phyloP scores from a whole-genome alignment of 129 eudicot species.

The Pulicaria dysenterica region DNA sequence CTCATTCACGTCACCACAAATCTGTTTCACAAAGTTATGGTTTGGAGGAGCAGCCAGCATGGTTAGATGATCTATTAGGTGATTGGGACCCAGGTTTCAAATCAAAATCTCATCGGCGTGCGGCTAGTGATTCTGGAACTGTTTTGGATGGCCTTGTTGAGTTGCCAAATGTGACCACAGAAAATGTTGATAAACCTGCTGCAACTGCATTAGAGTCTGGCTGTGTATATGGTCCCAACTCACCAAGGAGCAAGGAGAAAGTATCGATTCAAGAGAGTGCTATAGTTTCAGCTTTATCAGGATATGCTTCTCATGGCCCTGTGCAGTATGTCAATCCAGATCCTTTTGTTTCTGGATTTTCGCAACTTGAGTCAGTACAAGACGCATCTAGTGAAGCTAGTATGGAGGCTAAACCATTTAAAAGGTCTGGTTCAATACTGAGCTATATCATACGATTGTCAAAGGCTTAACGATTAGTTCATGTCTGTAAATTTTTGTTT shows the following conservation, averaged over 20 bases:
- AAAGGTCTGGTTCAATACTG: slow-evolving; percentile 50
- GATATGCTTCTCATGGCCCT: slow-evolving; percentile 49
- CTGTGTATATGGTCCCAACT: slow-evolving; percentile 76
- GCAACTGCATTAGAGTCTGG: slow-evolving; percentile 44
- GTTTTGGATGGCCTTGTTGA: slow-evolving; percentile 41
- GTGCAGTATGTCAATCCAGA: slow-evolving; percentile 43
- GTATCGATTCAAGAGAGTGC: slow-evolving; percentile 45
- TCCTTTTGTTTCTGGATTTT: slow-evolving; percentile 37
- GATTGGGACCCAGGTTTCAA: slow-evolving; percentile 51
- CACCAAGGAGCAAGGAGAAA: slow-evolving; percentile 63
- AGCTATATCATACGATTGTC: background rate
- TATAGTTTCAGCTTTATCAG: slow-evolving; percentile 67
- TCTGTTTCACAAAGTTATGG: slow-evolving; percentile 52
- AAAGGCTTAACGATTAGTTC: background rate
- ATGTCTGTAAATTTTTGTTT: slow-evolving; percentile 13
- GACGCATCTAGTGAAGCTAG: slow-evolving; percentile 41
- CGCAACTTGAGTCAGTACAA: slow-evolving; percentile 34
- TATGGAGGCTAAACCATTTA: slow-evolving; percentile 42
- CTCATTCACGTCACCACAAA: slow-evolving; percentile 37
- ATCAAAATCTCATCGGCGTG: slow-evolving; percentile 39
- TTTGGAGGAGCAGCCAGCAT: slow-evolving; percentile 63
- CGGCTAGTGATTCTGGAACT: slow-evolving; percentile 63
- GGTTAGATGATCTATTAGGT: slow-evolving; percentile 71
- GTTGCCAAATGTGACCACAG: slow-evolving; percentile 34
- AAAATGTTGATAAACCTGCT: slow-evolving; percentile 29